Evolutionary conservation across 352 stramenopile species (phyloP), one percentile per base, ranked within the genome.

Genomic region (Globisporangium acanthophoron): DNA sequence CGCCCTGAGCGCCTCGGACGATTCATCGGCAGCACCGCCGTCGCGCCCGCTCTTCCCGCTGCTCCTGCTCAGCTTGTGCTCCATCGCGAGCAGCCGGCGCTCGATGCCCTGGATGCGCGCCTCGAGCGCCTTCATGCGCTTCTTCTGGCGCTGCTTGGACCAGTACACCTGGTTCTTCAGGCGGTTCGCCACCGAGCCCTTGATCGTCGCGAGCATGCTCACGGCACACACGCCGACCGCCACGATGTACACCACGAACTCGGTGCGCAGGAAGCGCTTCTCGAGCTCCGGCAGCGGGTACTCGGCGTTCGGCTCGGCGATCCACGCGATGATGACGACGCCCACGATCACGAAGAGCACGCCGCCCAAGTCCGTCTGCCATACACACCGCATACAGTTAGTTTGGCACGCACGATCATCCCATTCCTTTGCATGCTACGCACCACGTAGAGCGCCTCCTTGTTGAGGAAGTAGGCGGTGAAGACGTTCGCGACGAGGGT

Each of bases 401-500:
- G 15, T 1, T 9, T 12, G 6, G 45, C 27, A 59, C 27, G 45
- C 13, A 13, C 6, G 41, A 8, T 8, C 18, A 24, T 16, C 24
- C 1, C 24, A 27, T 1, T 27, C 24, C 24, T 27, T 27, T 27
- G 24, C 24, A 8, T 11, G 61, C 69, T 9, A 61, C 70, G 44
- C 45, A 88, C 81, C 73, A 73, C 60, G 47, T 87, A 88, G 3
- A 93, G 67, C 29, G 67, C 69, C 60, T 97, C 87, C 24, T 78
- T 70, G 65, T 96, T 94, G 43, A 95, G 62, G 66, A 85, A 92
- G 59, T 94, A 77, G 5, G 86, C 89, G 9, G 87, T 91, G 47
- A 96, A 64, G 11, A 96, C 86, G 65, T 97, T 97, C 12, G 87
- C 78, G 33, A 97, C 74, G 35, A 97, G 76, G 35, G 89, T 97